These are phyloP conservation scores for Yarrowia phangngaensis DNA, from an alignment of 805 yeast genomes.

Conservation along the genomic window DNA sequence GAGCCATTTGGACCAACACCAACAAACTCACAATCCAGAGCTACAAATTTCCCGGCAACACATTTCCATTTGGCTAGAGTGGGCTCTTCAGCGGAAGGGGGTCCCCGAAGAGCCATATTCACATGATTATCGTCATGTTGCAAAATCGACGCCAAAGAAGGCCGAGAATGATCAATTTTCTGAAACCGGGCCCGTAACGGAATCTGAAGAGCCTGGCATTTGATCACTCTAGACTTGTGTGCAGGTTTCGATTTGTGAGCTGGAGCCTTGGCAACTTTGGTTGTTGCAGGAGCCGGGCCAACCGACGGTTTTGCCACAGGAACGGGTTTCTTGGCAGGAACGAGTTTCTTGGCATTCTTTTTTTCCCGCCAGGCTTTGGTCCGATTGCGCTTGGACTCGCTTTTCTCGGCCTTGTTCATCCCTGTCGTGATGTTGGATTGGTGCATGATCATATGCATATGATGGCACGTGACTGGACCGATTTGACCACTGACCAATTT, in stretches of 20 bases:
- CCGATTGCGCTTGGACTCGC: slow-evolving; percentile 18
- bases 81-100: slow-evolving; percentile 3
- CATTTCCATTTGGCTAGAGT: slow-evolving; percentile 29
- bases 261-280: slow-evolving; percentile 1
- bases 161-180: slow-evolving; percentile 7
- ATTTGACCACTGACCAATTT: too few species aligned
- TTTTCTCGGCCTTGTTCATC: too few species aligned
- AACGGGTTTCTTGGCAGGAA: too few species aligned
- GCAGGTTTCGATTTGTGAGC: neutral
- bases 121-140: slow-evolving; percentile 14
- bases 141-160: slow-evolving; percentile 6
- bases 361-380: slow-evolving; percentile 19
- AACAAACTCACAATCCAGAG: slow-evolving; percentile 93
- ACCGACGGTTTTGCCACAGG: too few species aligned
- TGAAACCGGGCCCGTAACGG: slow-evolving; percentile 7
- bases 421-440: too few species aligned
- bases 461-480: too few species aligned
- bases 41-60: slow-evolving; percentile 64
- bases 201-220: slow-evolving; percentile 20
- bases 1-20: slow-evolving; percentile 77
- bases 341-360: neutral
- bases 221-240: slow-evolving; percentile 6
- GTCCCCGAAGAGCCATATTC: neutral
- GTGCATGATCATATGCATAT: too few species aligned
- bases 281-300: too few species aligned